Evolutionary conservation across 2,329 filamentous ascomycete genomes (phyloP).

Genomic region (Ophiostoma quercus): DNA sequence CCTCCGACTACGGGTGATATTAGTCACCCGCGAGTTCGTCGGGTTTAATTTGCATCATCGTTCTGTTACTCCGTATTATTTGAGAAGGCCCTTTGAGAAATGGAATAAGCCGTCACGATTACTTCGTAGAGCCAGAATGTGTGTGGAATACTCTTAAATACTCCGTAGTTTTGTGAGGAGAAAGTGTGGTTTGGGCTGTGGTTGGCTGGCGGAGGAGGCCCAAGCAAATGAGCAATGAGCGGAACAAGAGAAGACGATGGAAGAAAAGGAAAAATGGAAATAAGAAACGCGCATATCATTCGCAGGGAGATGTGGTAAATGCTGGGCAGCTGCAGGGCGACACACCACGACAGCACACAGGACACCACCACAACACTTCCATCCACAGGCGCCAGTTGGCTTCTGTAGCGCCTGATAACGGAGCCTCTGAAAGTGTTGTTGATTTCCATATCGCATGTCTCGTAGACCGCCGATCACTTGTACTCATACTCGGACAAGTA

Average conservation of each 20-base stretch:
- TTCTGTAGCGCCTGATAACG: conserved; percentile 5
- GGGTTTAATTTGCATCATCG: background rate
- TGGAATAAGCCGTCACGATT: background rate
- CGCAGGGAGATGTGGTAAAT: background rate
- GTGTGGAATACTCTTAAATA: background rate
- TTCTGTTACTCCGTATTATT: background rate
- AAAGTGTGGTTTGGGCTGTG: background rate
- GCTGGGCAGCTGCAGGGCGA: conserved; percentile 19
- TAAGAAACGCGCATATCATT: background rate
- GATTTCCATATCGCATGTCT: background rate
- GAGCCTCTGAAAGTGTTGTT: background rate
- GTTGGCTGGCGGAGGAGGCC: background rate
- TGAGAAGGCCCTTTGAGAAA: background rate
- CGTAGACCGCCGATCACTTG: background rate
- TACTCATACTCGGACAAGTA: conserved; percentile 10
- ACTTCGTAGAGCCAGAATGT: background rate
- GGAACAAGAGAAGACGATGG: background rate
- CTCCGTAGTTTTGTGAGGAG: background rate
- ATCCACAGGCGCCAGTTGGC: background rate
- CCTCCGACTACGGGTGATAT: background rate
- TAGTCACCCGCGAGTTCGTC: background rate
- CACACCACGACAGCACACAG: background rate
- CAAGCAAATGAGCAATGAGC: background rate
- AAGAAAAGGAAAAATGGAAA: conserved; percentile 8
- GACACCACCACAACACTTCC: background rate